phyloP scores from a whole-genome alignment of 2,329 filamentous ascomycete species.

The Calonectria henricotiae region DNA sequence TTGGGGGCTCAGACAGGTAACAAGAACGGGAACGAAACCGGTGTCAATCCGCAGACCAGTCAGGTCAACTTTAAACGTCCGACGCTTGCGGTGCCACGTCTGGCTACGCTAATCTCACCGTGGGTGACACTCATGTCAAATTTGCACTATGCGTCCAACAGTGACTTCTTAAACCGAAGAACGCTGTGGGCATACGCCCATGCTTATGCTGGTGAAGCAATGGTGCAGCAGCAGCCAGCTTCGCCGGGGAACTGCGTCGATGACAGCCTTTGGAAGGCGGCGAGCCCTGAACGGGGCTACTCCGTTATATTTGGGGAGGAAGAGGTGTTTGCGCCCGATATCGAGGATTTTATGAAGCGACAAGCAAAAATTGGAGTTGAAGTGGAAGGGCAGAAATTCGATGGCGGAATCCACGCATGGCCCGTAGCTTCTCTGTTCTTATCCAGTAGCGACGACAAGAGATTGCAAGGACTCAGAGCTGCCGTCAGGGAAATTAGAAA shows the following conservation, averaged over 20 bases:
- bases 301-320: conserved; percentile 82
- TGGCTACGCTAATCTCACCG: conserved; percentile 84
- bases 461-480: conserved; percentile 68
- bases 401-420: conserved; percentile 85
- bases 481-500: conserved; percentile 60
- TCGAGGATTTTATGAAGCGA: conserved; percentile 72
- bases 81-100: conserved; percentile 57
- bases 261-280: conserved; percentile 76
- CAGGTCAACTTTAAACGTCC: conserved; percentile 41
- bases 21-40: conserved; percentile 43
- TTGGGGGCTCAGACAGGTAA: conserved; percentile 64
- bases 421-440: conserved; percentile 79
- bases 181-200: conserved; percentile 80
- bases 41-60: conserved; percentile 35
- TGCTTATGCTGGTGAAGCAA: conserved; percentile 73
- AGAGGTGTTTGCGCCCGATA: conserved; percentile 84
- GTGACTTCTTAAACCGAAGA: conserved; percentile 81
- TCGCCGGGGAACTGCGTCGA: conserved; percentile 83
- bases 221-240: conserved; percentile 57
- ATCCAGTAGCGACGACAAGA: conserved; percentile 65
- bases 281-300: conserved; percentile 78
- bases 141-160: conserved; percentile 78
- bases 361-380: conserved; percentile 70
- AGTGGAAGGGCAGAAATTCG: conserved; percentile 74
- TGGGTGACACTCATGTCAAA: conserved; percentile 83